Percentiles rank a stretch among this genome's conserved stretches.
phyloP scores from a whole-genome alignment of 495 filamentous ascomycete genomes.

The Aspergillus affinis region DNA sequence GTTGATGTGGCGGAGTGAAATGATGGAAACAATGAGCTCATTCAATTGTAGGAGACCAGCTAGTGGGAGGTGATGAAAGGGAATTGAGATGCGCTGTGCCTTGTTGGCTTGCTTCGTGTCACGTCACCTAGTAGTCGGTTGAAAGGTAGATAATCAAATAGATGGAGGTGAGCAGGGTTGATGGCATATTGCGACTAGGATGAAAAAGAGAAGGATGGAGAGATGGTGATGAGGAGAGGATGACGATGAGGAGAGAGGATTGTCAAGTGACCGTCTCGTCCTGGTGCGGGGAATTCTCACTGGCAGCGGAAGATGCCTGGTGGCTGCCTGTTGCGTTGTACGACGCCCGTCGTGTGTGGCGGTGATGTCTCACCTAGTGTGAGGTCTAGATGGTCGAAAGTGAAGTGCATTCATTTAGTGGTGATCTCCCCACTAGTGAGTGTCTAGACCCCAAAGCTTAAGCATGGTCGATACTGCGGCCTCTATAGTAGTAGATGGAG shows the following conservation, averaged over 20 bases:
- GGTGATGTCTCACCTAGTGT: neutral
- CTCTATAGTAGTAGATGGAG: too few relatives aligned
- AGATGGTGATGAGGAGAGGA: too few relatives aligned
- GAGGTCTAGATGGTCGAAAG: too few relatives aligned
- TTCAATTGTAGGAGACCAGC: too few relatives aligned
- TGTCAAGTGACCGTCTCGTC: neutral
- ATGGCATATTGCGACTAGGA: neutral
- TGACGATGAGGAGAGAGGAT: too few relatives aligned
- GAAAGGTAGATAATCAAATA: neutral
- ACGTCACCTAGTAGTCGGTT: neutral
- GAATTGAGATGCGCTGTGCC: neutral
- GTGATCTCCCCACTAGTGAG: too few relatives aligned
- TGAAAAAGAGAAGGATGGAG: neutral
- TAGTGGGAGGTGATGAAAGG: too few relatives aligned
- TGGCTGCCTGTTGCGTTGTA: neutral
- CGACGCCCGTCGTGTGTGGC: neutral
- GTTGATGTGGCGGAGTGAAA: too few relatives aligned
- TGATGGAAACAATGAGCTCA: too few relatives aligned
- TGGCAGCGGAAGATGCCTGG: neutral
- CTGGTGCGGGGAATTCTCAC: neutral
- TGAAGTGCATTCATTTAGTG: too few relatives aligned
- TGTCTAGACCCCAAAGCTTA: too few relatives aligned
- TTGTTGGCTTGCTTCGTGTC: neutral
- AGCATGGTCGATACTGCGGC: too few relatives aligned
- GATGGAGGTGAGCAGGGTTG: neutral